Conservation (phyloP, 495 filamentous ascomycete species). For the Penicillium herquei region DNA sequence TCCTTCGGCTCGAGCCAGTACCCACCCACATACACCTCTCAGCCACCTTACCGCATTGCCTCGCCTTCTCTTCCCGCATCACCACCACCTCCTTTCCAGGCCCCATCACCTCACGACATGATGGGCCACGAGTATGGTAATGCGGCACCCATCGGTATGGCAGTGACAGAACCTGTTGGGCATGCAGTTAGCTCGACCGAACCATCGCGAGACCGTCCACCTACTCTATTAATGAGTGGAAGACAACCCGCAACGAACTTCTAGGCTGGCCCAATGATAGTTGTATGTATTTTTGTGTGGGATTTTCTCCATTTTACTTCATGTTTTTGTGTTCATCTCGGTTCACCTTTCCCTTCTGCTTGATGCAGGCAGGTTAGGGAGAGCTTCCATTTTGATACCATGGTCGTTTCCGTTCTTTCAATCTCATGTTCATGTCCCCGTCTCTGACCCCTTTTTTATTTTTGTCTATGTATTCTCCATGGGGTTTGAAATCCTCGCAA, state of each 20-base stretch:
- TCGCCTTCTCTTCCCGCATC: constrained; percentile 31
- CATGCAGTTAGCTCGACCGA: constrained; percentile 3
- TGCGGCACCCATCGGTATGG: background rate
- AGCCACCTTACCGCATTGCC: constrained; percentile 23
- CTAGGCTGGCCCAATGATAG: constrained; percentile 24
- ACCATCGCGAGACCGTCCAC: constrained; percentile 29
- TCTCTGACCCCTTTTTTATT: background rate
- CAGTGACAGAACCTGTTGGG: background rate
- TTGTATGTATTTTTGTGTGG: constrained; percentile 12
- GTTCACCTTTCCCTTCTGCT: background rate
- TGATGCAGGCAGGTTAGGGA: background rate
- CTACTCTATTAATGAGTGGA: constrained; percentile 46
- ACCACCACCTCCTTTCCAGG: constrained; percentile 35
- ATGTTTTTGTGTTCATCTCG: background rate
- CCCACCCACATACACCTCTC: constrained; percentile 26
- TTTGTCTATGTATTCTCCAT: background rate
- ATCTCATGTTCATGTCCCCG: background rate
- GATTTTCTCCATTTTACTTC: background rate
- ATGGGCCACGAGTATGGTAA: constrained; percentile 7
- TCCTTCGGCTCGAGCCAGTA: constrained; percentile 31
- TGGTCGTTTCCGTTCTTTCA: constrained; percentile 1
- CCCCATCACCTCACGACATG: constrained; percentile 24
- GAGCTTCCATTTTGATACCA: constrained; percentile 8
- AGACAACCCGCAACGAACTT: constrained; percentile 35
- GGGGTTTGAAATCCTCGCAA: background rate